Conservation (phyloP, 1,284 basidiomycete genomes). For the Cutaneotrichosporon arboriforme region DNA sequence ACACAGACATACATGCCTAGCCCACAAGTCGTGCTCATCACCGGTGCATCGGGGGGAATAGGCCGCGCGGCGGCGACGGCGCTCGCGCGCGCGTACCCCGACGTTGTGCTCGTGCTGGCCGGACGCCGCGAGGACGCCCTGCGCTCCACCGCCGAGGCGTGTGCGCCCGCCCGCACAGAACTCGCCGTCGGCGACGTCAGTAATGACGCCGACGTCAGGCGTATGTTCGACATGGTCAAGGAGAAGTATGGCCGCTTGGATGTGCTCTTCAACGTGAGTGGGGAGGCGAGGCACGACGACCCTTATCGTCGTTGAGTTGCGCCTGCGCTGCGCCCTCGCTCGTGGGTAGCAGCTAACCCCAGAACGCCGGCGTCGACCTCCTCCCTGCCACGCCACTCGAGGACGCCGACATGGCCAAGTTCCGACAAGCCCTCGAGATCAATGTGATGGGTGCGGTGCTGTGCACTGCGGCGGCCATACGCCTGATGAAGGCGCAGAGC, state of each 20-base stretch:
- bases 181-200: slow-evolving; percentile 57
- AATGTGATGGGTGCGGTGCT: slow-evolving; percentile 69
- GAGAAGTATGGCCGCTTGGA: slow-evolving; percentile 63
- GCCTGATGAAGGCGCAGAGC: slow-evolving; percentile 62
- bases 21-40: slow-evolving; percentile 38
- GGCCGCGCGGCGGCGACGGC: slow-evolving; percentile 54
- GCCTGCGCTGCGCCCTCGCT: background rate
- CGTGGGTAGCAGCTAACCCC: background rate
- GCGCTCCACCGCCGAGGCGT: slow-evolving; percentile 53
- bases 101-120: slow-evolving; percentile 53
- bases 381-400: slow-evolving; percentile 54
- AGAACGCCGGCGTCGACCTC: slow-evolving; percentile 56
- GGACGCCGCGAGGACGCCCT: slow-evolving; percentile 58
- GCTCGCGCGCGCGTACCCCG: slow-evolving; percentile 50
- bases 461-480: slow-evolving; percentile 67
- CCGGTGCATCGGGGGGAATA: slow-evolving; percentile 50
- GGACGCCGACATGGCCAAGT: slow-evolving; percentile 58
- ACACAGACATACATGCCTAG: too few species aligned
- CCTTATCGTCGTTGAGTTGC: background rate
- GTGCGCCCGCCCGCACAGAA: slow-evolving; percentile 40
- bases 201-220: slow-evolving; percentile 31
- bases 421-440: slow-evolving; percentile 61
- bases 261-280: slow-evolving; percentile 65
- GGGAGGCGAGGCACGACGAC: background rate
- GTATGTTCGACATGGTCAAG: slow-evolving; percentile 57